These are phyloP conservation scores for Podaxis carcinomalis DNA, from an alignment of 768 basidiomycete species.

Conservation along the genomic window DNA sequence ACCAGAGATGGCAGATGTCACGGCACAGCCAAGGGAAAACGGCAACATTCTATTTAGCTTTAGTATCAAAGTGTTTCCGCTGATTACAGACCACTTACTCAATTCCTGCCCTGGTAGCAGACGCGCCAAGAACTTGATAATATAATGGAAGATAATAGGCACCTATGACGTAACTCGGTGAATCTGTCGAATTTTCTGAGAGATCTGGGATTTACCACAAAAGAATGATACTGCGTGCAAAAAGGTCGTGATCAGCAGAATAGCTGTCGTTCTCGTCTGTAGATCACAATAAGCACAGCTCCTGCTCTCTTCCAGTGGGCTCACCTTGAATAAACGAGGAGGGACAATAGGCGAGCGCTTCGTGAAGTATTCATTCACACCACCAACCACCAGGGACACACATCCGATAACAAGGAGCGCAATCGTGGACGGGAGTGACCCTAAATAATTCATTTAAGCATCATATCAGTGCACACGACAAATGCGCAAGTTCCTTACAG, in stretches of 20 bases:
- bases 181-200: not conserved
- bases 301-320: constrained; percentile 2
- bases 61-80: not conserved
- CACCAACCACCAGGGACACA: constrained; percentile 44
- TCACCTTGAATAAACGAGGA: constrained; percentile 67
- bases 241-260: constrained; percentile 54
- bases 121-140: constrained; percentile 74
- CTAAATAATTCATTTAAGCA: constrained; percentile 25
- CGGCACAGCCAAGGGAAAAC: constrained; percentile 58
- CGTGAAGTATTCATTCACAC: constrained; percentile 58
- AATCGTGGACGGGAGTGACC: constrained; percentile 59
- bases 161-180: constrained; percentile 22
- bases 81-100: constrained; percentile 35
- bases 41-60: constrained; percentile 57
- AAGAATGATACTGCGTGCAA: constrained; percentile 67
- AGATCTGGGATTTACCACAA: constrained; percentile 26
- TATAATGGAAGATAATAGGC: constrained; percentile 73
- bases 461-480: not conserved
- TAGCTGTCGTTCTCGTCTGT: constrained; percentile 69
- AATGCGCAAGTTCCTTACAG: constrained; percentile 40
- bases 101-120: constrained; percentile 67
- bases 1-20: constrained; percentile 54
- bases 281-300: not conserved
- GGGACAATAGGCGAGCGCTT: constrained; percentile 68
- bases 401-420: constrained; percentile 57